These are phyloP conservation scores for Amylostereum areolatum DNA, from an alignment of 1,284 basidiomycete genomes.

Conservation along the genomic window DNA sequence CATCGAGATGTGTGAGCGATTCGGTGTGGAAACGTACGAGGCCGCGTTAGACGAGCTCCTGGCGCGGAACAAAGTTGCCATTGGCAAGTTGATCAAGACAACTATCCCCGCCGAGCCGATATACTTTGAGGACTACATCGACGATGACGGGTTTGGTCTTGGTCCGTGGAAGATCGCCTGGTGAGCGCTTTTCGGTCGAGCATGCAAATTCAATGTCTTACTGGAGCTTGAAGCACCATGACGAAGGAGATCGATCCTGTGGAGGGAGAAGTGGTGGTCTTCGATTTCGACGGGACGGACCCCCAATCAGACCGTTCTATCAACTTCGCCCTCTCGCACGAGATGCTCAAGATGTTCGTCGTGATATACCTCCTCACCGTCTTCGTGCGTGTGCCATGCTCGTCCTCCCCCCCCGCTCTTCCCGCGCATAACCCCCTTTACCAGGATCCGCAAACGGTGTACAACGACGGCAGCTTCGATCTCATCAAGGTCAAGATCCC, in stretches of 20 bases:
- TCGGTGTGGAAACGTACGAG: conserved; percentile 18
- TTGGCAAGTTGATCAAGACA: conserved; percentile 18
- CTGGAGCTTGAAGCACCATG: conserved; percentile 4
- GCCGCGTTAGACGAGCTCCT: conserved; percentile 16
- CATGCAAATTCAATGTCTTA: background rate
- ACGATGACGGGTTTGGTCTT: conserved; percentile 20
- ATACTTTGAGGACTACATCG: conserved; percentile 22
- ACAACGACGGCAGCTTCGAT: conserved; percentile 27
- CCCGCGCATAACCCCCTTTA: background rate
- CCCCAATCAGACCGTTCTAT: conserved; percentile 21
- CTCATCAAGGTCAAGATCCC: conserved; percentile 27
- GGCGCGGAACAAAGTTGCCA: conserved; percentile 16
- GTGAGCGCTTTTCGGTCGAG: conserved; percentile 4
- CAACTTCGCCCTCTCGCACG: conserved; percentile 20
- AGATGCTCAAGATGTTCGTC: conserved; percentile 26
- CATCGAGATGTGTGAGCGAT: conserved; percentile 22
- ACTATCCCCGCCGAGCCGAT: conserved; percentile 17
- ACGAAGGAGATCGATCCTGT: conserved; percentile 10
- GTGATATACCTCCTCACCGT: conserved; percentile 23
- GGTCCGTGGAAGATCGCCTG: conserved; percentile 23
- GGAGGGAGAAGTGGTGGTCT: conserved; percentile 14
- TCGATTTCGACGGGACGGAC: conserved; percentile 22
- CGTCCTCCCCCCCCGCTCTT: background rate
- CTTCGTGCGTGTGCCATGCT: conserved; percentile 10
- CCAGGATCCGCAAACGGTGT: conserved; percentile 21